Evolutionary conservation across 768 basidiomycete species (phyloP).

Genomic region (Rhodotorula diobovata): DNA sequence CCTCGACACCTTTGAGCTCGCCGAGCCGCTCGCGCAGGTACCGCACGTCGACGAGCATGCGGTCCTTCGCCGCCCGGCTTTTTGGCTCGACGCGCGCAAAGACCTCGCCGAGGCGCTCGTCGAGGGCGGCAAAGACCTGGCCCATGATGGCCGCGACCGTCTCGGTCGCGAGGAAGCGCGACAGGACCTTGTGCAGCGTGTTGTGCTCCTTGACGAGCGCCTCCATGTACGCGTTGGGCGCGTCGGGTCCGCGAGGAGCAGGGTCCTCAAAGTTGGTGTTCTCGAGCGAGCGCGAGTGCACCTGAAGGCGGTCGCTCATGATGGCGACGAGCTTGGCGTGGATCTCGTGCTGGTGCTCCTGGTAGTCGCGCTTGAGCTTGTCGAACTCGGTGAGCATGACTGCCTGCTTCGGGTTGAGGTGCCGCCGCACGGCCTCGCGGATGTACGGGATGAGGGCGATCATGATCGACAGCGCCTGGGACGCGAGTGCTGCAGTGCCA

Average conservation of each 20-base stretch:
- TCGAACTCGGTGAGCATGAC: constrained; percentile 98
- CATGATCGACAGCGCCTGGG: constrained; percentile 90
- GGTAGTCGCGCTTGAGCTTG: constrained; percentile 96
- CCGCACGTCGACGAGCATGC: constrained; percentile 46
- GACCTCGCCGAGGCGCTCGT: constrained; percentile 81
- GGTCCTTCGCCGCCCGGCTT: constrained; percentile 73
- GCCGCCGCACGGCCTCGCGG: constrained; percentile 87
- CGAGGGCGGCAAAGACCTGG: constrained; percentile 89
- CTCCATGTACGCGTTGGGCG: constrained; percentile 82
- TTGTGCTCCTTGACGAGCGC: constrained; percentile 89
- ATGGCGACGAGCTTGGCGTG: constrained; percentile 95
- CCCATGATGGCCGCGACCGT: constrained; percentile 91
- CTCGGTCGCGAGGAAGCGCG: constrained; percentile 72
- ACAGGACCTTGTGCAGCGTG: constrained; percentile 90
- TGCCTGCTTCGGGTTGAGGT: constrained; percentile 88
- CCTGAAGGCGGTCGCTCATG: constrained; percentile 88
- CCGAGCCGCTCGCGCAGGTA: constrained; percentile 35
- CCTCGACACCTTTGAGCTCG: constrained; percentile 39
- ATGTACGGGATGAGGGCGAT: constrained; percentile 92
- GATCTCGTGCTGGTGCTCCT: constrained; percentile 99
- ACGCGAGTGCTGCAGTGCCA: constrained; percentile 65
- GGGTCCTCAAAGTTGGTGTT: constrained; percentile 71
- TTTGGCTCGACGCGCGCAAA: constrained; percentile 76
- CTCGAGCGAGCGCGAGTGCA: constrained; percentile 80
- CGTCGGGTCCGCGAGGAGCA: constrained; percentile 46